Evolutionary conservation across 768 basidiomycete genomes (phyloP), one percentile per base, ranked within the genome.

Genomic region (Trametopsis cervina): DNA sequence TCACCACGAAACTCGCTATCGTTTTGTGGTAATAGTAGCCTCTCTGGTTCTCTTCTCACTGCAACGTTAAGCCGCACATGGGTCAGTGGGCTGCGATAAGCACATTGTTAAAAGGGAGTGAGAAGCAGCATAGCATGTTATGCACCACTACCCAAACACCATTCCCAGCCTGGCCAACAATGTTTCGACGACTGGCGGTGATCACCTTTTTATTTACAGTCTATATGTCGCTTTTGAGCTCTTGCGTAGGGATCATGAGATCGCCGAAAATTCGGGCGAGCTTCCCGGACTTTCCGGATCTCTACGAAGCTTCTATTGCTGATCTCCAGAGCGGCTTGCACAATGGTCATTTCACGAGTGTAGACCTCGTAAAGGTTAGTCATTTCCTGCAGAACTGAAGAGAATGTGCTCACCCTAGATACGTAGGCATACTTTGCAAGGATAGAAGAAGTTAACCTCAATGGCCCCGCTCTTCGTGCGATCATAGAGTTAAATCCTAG

Each of bases 391-490:
- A 38, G 17, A 33, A 26, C 26, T 33, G 22, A 2, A 4, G 25
- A 36, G 18, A 26, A n/a, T 29, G 1, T 11, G 21, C 12, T 20
- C 9, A 37, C 15, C 29, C 15, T 15, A 12, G 20, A 18, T n/a
- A n/a, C 38, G 9, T 44, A 84, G 82, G 78, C 80, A 2, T 84
- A 84, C 57, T 67, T 83, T 52, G 74, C 75, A 12, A 69, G 83
- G 2, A 83, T 83, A 25, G 77, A 82, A 3, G 77, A 85, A 55
- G 83, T 85, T 7, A 83, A 85, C 54, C 56, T 73, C 12, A 66
- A 76, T 46, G 80, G 81, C 2, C 74, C 80, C 12, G 63, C 62
- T 35, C 60, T 85, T 9, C 76, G 71, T 15, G 81, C 81, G 0
- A 70, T 85, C 6, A 65, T 81, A 10, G 83, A 85, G 49, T 64